A percentile compares a stretch with the other conserved stretches of the same genome.
Evolutionary conservation across 2,329 filamentous ascomycete genomes (phyloP).

Genomic region (Tolypocladium pustulatum): DNA sequence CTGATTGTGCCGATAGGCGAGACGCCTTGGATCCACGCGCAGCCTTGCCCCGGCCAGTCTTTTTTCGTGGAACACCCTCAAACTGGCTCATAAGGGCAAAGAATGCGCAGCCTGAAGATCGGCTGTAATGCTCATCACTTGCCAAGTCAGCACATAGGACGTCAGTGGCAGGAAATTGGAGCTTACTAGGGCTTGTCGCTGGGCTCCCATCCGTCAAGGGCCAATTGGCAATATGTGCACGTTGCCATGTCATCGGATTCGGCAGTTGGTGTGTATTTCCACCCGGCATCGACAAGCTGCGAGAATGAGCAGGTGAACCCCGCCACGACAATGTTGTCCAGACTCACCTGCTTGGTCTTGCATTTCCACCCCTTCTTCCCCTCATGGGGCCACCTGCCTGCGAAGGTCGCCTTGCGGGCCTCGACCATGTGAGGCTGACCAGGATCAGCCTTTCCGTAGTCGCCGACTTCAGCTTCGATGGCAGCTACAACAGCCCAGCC

Average conservation of each 20-base stretch:
- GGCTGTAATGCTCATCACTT: slow-evolving; percentile 76
- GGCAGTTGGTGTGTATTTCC: slow-evolving; percentile 79
- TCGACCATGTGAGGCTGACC: slow-evolving; percentile 58
- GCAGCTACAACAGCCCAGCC: slow-evolving; percentile 72
- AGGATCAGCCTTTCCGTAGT: slow-evolving; percentile 63
- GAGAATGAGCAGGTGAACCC: slow-evolving; percentile 1
- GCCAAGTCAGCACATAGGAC: slow-evolving; percentile 11
- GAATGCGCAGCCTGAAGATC: slow-evolving; percentile 72
- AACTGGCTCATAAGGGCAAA: slow-evolving; percentile 58
- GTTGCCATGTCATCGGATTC: slow-evolving; percentile 84
- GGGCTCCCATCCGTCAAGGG: slow-evolving; percentile 89
- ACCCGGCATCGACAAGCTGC: slow-evolving; percentile 81
- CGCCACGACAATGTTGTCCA: background rate
- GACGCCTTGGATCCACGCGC: slow-evolving; percentile 58
- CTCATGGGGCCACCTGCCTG: slow-evolving; percentile 81
- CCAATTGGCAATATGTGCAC: slow-evolving; percentile 82
- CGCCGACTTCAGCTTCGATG: slow-evolving; percentile 50
- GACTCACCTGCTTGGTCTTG: slow-evolving; percentile 69
- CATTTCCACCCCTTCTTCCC: slow-evolving; percentile 79
- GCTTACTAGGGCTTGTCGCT: slow-evolving; percentile 78
- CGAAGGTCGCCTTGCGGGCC: slow-evolving; percentile 76
- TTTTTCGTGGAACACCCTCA: slow-evolving; percentile 39
- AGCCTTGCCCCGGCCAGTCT: slow-evolving; percentile 40
- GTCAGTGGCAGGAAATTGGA: background rate
- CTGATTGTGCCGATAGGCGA: slow-evolving; percentile 50